Evolutionary conservation across 2,329 filamentous ascomycete genomes (phyloP).

Genomic region (Botrytis paeoniae): DNA sequence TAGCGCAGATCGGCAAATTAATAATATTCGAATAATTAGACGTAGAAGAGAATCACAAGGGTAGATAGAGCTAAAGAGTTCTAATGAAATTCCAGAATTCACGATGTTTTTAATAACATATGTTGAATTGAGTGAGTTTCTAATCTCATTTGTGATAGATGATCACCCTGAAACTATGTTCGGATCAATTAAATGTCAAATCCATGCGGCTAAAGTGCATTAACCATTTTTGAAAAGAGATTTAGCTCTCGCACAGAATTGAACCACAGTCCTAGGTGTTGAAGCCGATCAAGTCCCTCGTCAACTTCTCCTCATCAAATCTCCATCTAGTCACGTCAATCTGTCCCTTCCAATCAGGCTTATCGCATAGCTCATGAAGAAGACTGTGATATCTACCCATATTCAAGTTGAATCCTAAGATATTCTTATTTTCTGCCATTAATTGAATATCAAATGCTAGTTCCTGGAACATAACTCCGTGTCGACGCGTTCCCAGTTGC

Average conservation of each 20-base stretch:
- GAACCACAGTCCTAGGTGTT: not conserved
- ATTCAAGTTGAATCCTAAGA: not conserved
- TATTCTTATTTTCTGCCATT: not conserved
- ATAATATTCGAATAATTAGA: not conserved
- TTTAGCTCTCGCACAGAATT: too few species aligned
- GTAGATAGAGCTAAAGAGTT: fast-evolving
- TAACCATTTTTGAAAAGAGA: not conserved
- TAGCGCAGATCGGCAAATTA: not conserved
- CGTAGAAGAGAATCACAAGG: not conserved
- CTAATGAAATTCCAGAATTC: too few species aligned
- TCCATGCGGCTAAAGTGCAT: not conserved
- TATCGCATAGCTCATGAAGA: not conserved
- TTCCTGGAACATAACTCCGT: constrained; percentile 6
- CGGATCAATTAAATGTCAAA: not conserved
- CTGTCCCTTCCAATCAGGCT: not conserved
- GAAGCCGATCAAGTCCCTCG: not conserved
- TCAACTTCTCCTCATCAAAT: not conserved
- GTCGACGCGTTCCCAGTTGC: not conserved
- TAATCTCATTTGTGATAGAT: not conserved
- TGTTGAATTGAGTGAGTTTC: not conserved
- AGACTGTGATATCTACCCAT: not conserved
- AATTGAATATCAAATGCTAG: not conserved
- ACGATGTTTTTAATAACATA: not conserved
- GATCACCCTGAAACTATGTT: too few species aligned
- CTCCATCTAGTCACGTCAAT: not conserved